A percentile compares a stretch with the other conserved stretches of the same genome.
Conservation (phyloP, 257 asterid genomes). For the Pogostemon cablin region DNA sequence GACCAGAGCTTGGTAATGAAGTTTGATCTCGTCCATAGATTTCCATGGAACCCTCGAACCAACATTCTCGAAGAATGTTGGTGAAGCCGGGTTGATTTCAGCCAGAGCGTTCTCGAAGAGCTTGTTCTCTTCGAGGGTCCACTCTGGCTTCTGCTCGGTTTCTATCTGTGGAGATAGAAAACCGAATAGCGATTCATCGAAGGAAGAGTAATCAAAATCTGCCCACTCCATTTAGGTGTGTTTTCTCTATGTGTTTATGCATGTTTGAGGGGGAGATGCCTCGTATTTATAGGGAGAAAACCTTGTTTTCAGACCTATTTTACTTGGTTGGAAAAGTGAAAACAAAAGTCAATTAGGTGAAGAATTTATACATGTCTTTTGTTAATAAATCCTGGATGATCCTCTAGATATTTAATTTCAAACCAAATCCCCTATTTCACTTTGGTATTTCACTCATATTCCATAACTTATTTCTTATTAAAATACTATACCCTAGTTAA, state of each 20-base stretch:
- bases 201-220: slow-evolving; percentile 13
- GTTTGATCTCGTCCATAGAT: slow-evolving; percentile 33
- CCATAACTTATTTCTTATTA: too few species aligned
- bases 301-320: neutral
- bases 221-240: slow-evolving; percentile 34
- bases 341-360: slow-evolving; percentile 22
- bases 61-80: slow-evolving; percentile 29
- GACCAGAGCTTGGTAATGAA: slow-evolving; percentile 34
- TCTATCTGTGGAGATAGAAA: slow-evolving; percentile 22
- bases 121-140: slow-evolving; percentile 39
- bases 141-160: slow-evolving; percentile 15
- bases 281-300: slow-evolving; percentile 21
- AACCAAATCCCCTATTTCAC: neutral
- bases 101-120: slow-evolving; percentile 39
- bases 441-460: too few species aligned
- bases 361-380: slow-evolving; percentile 14
- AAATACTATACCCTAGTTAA: too few species aligned
- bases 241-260: neutral
- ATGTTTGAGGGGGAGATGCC: neutral
- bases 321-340: slow-evolving; percentile 22
- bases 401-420: neutral
- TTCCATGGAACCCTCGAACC: slow-evolving; percentile 36
- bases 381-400: slow-evolving; percentile 27
- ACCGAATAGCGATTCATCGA: slow-evolving; percentile 19
- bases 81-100: slow-evolving; percentile 21